Evolutionary conservation across 108 stramenopile species (phyloP).

Genomic region (Aurantiochytrium sp.): DNA sequence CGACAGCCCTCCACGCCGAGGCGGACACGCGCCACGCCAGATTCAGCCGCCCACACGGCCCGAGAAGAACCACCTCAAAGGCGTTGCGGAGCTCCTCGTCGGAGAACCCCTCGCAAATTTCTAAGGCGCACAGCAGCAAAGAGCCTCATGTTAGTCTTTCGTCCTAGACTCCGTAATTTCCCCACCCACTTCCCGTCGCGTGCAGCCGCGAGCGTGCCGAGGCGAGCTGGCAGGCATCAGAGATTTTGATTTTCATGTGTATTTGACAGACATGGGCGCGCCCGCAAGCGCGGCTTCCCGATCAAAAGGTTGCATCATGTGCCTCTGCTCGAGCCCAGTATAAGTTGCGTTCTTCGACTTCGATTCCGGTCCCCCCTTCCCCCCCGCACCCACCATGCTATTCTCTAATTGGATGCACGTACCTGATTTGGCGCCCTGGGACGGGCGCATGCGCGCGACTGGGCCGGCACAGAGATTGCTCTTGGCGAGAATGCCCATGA

Average conservation of each 20-base stretch:
- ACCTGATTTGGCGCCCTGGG: background rate
- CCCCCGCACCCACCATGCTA: too few species aligned
- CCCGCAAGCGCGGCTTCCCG: background rate
- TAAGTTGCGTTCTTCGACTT: too few species aligned
- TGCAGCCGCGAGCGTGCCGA: too few species aligned
- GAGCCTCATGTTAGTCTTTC: too few species aligned
- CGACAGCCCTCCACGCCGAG: background rate
- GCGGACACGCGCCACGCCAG: background rate
- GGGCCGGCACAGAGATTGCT: background rate
- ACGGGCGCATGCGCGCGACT: background rate
- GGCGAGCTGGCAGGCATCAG: too few species aligned
- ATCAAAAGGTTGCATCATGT: background rate
- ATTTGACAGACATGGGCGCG: background rate
- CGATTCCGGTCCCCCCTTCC: too few species aligned
- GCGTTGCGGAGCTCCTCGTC: background rate
- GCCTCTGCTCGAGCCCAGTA: too few species aligned
- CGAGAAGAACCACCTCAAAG: background rate
- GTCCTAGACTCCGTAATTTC: background rate
- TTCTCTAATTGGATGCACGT: background rate
- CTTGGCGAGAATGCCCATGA: background rate
- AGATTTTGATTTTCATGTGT: constrained; percentile 23
- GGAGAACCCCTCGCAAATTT: background rate
- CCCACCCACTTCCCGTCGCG: background rate
- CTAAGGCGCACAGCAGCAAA: too few species aligned
- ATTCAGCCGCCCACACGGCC: background rate